phyloP scores from a whole-genome alignment of 441 rosid genomes.

The Populus hybrid region DNA sequence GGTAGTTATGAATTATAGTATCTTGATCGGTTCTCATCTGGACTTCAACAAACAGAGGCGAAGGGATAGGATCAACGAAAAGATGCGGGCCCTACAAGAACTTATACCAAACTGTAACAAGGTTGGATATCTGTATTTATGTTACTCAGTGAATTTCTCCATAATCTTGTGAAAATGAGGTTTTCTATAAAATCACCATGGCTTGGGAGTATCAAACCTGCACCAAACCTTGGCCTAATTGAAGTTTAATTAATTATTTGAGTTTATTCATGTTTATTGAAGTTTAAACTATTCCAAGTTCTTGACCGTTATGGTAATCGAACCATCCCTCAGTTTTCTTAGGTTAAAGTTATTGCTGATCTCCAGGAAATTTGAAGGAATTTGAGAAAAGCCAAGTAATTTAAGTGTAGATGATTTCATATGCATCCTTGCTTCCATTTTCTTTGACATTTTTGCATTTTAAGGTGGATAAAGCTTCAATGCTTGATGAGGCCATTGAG shows the following conservation, averaged over 20 bases:
- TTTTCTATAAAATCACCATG: not conserved
- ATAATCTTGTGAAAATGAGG: not conserved
- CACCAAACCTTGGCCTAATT: not conserved
- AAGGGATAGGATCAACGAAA: constrained; percentile 87
- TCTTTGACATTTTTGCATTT: constrained; percentile 21
- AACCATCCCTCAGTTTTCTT: not conserved
- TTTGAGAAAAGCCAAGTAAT: not conserved
- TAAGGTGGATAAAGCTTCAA: constrained; percentile 86
- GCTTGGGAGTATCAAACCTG: not conserved
- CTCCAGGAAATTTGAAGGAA: not conserved
- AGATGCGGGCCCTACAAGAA: constrained; percentile 91
- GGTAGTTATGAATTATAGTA: not conserved
- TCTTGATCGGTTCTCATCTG: constrained; percentile 12
- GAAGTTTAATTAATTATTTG: not conserved
- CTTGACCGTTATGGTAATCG: not conserved
- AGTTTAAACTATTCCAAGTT: not conserved
- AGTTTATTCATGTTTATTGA: not conserved
- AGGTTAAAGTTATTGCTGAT: not conserved
- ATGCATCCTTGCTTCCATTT: constrained; percentile 14
- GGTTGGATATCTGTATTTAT: constrained; percentile 37
- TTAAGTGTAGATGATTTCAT: constrained; percentile 3
- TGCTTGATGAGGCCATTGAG: constrained; percentile 82
- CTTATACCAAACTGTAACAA: constrained; percentile 92
- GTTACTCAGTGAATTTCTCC: not conserved
- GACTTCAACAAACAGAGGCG: constrained; percentile 52